Evolutionary conservation across 192 early-diverging fungal genomes (phyloP).

Genomic region (Cetraspora pellucida): DNA sequence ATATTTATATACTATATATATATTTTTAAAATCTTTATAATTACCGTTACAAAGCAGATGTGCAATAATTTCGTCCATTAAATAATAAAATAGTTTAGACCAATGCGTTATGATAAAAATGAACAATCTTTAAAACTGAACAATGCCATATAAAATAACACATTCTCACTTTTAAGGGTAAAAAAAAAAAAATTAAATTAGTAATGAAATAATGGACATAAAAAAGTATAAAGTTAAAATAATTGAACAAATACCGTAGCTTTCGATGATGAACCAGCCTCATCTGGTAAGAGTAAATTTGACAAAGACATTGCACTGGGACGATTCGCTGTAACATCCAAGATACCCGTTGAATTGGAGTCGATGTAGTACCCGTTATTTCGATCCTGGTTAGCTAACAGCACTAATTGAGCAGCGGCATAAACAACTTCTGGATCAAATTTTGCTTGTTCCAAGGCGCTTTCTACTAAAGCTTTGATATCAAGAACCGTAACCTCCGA

Average conservation of each 20-base stretch:
- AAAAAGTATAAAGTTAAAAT: neutral
- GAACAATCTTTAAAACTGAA: no score
- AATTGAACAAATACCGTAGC: constrained; percentile 14
- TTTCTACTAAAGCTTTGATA: constrained; percentile 23
- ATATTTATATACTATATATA: no score
- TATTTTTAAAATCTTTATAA: no score
- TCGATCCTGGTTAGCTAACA: constrained; percentile 12
- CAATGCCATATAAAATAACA: no score
- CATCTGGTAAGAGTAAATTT: constrained; percentile 26
- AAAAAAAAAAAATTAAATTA: no score
- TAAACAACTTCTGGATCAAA: constrained; percentile 29
- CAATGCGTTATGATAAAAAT: no score
- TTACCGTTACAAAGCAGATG: no score
- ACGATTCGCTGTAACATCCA: constrained; percentile 7
- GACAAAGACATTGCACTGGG: constrained; percentile 28
- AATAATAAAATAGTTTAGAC: no score
- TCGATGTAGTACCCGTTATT: constrained; percentile 15
- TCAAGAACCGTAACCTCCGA: neutral
- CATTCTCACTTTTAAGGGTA: no score
- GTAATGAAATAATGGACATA: neutral
- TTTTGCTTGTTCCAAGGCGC: constrained; percentile 17
- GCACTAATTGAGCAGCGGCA: constrained; percentile 14
- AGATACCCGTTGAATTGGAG: neutral
- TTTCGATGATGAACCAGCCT: constrained; percentile 17
- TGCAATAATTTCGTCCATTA: no score